These are phyloP conservation scores for Polyporus tsugae DNA, from an alignment of 1,284 basidiomycete genomes.

Conservation along the genomic window DNA sequence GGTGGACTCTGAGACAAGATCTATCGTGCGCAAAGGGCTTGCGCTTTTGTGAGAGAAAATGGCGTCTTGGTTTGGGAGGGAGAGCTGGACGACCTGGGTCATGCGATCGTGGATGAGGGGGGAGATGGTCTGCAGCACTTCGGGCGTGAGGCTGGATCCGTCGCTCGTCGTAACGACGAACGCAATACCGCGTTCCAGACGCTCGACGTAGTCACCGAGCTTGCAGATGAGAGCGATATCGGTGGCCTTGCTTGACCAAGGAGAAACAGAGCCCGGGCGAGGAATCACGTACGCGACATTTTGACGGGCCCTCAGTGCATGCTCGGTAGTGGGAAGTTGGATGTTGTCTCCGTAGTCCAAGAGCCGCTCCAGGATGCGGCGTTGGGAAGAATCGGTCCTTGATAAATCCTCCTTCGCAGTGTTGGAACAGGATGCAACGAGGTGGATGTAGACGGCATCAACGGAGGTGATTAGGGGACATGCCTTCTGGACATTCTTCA, in stretches of 20 bases:
- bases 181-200: constrained; percentile 87
- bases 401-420: constrained; percentile 59
- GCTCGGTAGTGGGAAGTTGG: constrained; percentile 56
- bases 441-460: constrained; percentile 90
- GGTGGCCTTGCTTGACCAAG: constrained; percentile 98
- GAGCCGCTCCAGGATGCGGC: constrained; percentile 75
- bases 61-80: constrained; percentile 63
- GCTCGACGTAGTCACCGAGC: constrained; percentile 72
- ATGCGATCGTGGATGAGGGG: constrained; percentile 92
- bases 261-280: constrained; percentile 83
- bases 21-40: constrained; percentile 76
- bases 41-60: constrained; percentile 81
- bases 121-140: constrained; percentile 59
- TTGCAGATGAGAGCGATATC: constrained; percentile 93
- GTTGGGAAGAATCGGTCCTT: constrained; percentile 53
- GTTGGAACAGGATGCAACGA: constrained; percentile 71
- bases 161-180: constrained; percentile 70
- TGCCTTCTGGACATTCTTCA: constrained; percentile 66
- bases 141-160: constrained; percentile 49
- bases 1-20: constrained; percentile 51
- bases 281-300: constrained; percentile 81
- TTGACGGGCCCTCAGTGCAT: constrained; percentile 47
- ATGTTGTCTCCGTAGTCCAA: constrained; percentile 88
- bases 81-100: constrained; percentile 83
- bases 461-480: constrained; percentile 69